Evolutionary conservation across 495 filamentous ascomycete genomes (phyloP), one percentile per base, ranked within the genome.

Genomic region (Penicillium coffeae): DNA sequence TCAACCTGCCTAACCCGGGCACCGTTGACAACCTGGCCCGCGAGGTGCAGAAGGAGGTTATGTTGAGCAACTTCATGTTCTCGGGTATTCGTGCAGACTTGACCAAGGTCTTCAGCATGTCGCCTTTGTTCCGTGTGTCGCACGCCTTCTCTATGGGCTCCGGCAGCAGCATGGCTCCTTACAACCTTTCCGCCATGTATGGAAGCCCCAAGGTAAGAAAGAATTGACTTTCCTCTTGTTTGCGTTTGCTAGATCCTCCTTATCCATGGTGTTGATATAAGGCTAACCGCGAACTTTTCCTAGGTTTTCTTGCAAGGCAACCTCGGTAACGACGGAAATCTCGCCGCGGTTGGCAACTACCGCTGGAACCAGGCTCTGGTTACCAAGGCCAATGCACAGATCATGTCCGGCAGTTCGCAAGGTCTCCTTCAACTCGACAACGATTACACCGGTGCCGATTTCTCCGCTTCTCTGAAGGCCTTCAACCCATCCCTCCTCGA

Each of bases 241-340:
- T 3, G 6, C 13, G 6, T 21, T 12, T 30, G 20, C 15, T 37
- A 18, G 15, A 18, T 37, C 34, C 3, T 16, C 12, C 14, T 8
- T 42, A 10, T 45, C 21, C 41, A 36, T 7, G 13, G 25, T 21
- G 20, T 20, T 48, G 4, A 34, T 32, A 55, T 21, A 46, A 34
- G 4, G 21, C 34, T 39, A 18, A 45, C 20, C 33, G 44, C 3
- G 36, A 36, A 50, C 0, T 42, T 21, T 49, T 44, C 49, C 63
- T 52, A 96, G 93, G 76, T 95, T 35, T 95, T 97, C 69, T 80
- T 94, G 64, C 94, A 99, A 83, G 93, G 88, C 47, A 96, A 86
- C 64, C 65, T 96, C 65, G 94, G 96, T 66, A 95, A 90, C 59
- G 87, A 92, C 54, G 87, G 90, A 22, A 74, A 82, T 42, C 79